A percentile compares a stretch with the other conserved stretches of the same genome.
Evolutionary conservation across 208 protist genomes (phyloP).

Genomic region (Tritrichomonas foetus): DNA sequence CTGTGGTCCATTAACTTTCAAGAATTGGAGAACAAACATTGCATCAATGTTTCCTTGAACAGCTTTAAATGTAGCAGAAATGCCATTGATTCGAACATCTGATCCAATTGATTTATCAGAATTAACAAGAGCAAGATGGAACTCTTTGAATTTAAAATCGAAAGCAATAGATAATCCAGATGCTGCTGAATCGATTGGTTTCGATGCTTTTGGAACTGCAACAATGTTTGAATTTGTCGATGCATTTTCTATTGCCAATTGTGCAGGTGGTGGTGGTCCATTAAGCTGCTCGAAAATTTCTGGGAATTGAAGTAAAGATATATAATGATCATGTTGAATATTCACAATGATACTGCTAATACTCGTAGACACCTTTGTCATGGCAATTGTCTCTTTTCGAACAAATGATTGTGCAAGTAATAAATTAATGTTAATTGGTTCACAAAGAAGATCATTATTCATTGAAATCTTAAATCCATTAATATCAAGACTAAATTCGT

Average conservation of each 20-base stretch:
- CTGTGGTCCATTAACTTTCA: neutral
- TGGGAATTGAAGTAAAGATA: neutral
- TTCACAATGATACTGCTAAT: neutral
- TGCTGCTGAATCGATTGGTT: no score
- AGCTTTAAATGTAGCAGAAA: neutral
- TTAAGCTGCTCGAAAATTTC: neutral
- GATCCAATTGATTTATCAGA: neutral
- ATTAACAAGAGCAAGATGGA: neutral
- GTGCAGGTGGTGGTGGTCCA: no score
- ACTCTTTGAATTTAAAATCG: neutral
- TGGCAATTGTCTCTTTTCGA: neutral
- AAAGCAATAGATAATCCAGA: neutral
- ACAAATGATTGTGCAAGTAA: neutral
- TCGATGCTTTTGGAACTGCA: no score
- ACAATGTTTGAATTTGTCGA: no score
- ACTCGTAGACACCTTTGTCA: neutral
- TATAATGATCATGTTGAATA: neutral
- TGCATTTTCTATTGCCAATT: no score
- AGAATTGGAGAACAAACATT: neutral
- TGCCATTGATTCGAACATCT: neutral
- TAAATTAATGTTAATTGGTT: neutral
- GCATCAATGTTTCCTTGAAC: neutral
- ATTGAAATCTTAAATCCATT: neutral
- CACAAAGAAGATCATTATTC: neutral
- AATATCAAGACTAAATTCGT: neutral